A percentile compares a stretch with the other conserved stretches of the same genome.
phyloP scores from a whole-genome alignment of 2,329 filamentous ascomycete genomes.

The Stagonosporopsis chrysanthemi region DNA sequence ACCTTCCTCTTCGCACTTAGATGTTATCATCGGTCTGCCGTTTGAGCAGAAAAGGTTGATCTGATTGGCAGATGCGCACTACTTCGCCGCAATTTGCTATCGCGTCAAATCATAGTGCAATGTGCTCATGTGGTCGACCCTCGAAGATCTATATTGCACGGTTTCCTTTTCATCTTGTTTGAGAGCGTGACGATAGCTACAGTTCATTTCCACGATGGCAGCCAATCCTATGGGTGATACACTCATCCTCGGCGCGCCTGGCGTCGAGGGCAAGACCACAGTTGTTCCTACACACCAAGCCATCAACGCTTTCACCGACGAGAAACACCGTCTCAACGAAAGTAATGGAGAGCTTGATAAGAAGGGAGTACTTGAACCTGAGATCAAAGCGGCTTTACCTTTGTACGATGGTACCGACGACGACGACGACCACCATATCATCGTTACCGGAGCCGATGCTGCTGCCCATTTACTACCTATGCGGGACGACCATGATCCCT shows the following conservation, averaged over 20 bases:
- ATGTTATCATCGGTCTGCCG: too few relatives aligned
- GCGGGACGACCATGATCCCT: conserved; percentile 21
- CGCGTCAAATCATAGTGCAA: too few relatives aligned
- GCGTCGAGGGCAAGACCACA: conserved; percentile 22
- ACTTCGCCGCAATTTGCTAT: too few relatives aligned
- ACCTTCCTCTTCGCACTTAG: too few relatives aligned
- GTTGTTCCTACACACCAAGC: conserved; percentile 20
- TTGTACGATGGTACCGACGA: conserved; percentile 13
- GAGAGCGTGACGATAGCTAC: too few relatives aligned
- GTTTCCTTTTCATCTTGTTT: too few relatives aligned
- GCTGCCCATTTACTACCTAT: conserved; percentile 24
- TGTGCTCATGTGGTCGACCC: too few relatives aligned
- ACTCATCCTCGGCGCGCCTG: conserved; percentile 19
- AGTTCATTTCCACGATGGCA: conserved; percentile 12
- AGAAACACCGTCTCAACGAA: conserved; percentile 19
- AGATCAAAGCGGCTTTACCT: conserved; percentile 21
- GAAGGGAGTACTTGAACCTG: conserved; percentile 18
- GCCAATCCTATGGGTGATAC: conserved; percentile 22
- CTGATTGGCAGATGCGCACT: too few relatives aligned
- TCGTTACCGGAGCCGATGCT: conserved; percentile 25
- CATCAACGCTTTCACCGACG: conserved; percentile 21
- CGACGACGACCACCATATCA: conserved; percentile 20
- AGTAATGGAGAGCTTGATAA: conserved; percentile 11
- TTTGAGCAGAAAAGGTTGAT: too few relatives aligned
- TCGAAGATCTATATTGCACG: too few relatives aligned